phyloP scores from a whole-genome alignment of 192 early-diverging fungal species.

The Phycomyces blakesleeanus region DNA sequence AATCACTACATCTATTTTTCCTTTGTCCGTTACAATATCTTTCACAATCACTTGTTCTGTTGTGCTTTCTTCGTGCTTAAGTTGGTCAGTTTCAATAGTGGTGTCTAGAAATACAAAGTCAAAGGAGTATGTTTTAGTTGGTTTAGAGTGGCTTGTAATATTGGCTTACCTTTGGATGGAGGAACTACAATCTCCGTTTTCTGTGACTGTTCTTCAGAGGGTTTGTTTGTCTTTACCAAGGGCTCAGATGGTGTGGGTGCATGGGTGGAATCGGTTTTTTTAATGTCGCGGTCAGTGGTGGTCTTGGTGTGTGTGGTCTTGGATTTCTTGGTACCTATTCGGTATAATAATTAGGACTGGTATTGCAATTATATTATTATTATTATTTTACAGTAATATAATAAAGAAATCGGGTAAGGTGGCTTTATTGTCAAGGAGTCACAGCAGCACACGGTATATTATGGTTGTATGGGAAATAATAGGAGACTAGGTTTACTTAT shows the following conservation, averaged over 20 bases:
- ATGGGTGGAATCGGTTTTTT: not conserved
- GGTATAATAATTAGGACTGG: not conserved
- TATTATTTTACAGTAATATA: no score
- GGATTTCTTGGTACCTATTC: not conserved
- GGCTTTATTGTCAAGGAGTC: no score
- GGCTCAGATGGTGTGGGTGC: not conserved
- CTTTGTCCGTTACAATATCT: no score
- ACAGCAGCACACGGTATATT: no score
- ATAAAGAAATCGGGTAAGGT: no score
- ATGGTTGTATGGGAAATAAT: no score
- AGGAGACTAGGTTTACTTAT: no score
- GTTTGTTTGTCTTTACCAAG: conserved; percentile 1
- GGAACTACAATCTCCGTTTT: not conserved
- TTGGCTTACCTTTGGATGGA: not conserved
- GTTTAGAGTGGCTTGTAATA: not conserved
- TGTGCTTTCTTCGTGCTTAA: no score
- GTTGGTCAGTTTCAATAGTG: no score
- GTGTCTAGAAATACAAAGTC: not conserved
- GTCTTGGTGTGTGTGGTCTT: not conserved
- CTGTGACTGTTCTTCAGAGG: not conserved
- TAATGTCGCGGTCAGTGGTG: not conserved
- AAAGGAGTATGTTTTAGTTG: not conserved
- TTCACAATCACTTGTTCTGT: no score
- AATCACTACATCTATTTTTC: no score
- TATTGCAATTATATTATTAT: no score